Evolutionary conservation across 2,329 filamentous ascomycete species (phyloP).

Genomic region (Claviceps pusilla): DNA sequence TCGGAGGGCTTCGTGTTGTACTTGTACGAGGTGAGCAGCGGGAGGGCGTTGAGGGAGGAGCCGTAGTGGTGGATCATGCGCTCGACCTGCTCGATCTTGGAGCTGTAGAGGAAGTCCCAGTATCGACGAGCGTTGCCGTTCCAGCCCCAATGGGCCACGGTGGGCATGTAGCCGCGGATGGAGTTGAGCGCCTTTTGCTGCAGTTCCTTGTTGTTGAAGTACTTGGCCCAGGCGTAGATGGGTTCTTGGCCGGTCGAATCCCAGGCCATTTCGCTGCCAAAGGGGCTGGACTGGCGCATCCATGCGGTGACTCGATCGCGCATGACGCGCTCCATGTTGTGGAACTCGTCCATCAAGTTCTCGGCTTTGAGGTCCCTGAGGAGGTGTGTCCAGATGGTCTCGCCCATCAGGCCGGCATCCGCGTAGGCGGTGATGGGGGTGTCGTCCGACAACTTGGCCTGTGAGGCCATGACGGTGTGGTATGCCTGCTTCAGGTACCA

Average conservation of each 20-base stretch:
- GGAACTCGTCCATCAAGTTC: slow-evolving; percentile 23
- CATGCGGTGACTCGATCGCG: slow-evolving; percentile 31
- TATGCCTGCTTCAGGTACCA: slow-evolving; percentile 44
- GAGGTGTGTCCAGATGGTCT: slow-evolving; percentile 40
- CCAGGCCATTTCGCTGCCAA: slow-evolving; percentile 48
- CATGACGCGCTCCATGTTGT: slow-evolving; percentile 30
- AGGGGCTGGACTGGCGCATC: slow-evolving; percentile 36
- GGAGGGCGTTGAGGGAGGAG: slow-evolving; percentile 40
- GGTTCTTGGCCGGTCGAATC: slow-evolving; percentile 48
- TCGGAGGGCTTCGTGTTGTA: slow-evolving; percentile 11
- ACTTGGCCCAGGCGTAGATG: slow-evolving; percentile 43
- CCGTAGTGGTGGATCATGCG: slow-evolving; percentile 43
- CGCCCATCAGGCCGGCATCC: slow-evolving; percentile 40
- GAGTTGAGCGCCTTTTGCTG: slow-evolving; percentile 34
- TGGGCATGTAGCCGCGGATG: slow-evolving; percentile 41
- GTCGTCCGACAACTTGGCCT: not conserved
- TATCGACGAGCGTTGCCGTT: slow-evolving; percentile 46
- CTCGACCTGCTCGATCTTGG: slow-evolving; percentile 27
- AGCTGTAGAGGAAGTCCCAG: slow-evolving; percentile 35
- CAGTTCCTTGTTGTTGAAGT: not conserved
- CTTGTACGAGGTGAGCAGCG: slow-evolving; percentile 37
- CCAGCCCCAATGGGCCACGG: slow-evolving; percentile 46
- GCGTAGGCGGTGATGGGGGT: slow-evolving; percentile 28
- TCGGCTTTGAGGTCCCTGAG: slow-evolving; percentile 36
- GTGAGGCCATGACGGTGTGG: slow-evolving; percentile 20